phyloP scores from a whole-genome alignment of 768 basidiomycete genomes.

The Asterophora lycoperdoides region DNA sequence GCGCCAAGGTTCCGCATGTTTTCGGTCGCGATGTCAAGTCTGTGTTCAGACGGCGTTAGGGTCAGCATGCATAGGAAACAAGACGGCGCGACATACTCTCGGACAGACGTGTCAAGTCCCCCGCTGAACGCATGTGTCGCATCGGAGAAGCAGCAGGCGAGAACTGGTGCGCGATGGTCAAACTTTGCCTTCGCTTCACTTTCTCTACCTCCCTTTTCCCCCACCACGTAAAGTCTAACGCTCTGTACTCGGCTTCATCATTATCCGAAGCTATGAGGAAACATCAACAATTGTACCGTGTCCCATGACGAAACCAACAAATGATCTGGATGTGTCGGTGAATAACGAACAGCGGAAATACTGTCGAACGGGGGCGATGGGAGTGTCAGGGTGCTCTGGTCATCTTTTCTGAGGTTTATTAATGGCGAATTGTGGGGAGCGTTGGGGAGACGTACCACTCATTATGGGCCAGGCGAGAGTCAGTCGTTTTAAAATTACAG shows the following conservation, averaged over 20 bases:
- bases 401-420: slow-evolving; percentile 12
- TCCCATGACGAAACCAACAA: slow-evolving; percentile 92
- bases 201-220: slow-evolving; percentile 49
- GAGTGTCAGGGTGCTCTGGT: slow-evolving; percentile 29
- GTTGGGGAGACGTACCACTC: slow-evolving; percentile 3
- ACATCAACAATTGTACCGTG: slow-evolving; percentile 37
- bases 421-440: neutral
- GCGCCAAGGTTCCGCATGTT: slow-evolving; percentile 72
- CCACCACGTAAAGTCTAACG: slow-evolving; percentile 52
- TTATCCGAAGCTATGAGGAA: slow-evolving; percentile 3
- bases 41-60: slow-evolving; percentile 25
- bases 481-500: slow-evolving; percentile 9
- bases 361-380: slow-evolving; percentile 80
- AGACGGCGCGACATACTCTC: slow-evolving; percentile 56
- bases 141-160: slow-evolving; percentile 77
- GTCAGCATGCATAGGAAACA: neutral
- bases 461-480: no score
- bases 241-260: slow-evolving; percentile 20
- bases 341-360: slow-evolving; percentile 76
- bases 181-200: slow-evolving; percentile 77
- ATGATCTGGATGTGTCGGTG: slow-evolving; percentile 72
- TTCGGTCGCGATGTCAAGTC: slow-evolving; percentile 74
- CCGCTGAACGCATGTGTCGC: slow-evolving; percentile 73
- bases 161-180: slow-evolving; percentile 83
- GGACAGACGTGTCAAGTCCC: slow-evolving; percentile 77